Base-by-base conservation (phyloP, 179 eudicot species). In the Pouteria campechiana region DNA sequence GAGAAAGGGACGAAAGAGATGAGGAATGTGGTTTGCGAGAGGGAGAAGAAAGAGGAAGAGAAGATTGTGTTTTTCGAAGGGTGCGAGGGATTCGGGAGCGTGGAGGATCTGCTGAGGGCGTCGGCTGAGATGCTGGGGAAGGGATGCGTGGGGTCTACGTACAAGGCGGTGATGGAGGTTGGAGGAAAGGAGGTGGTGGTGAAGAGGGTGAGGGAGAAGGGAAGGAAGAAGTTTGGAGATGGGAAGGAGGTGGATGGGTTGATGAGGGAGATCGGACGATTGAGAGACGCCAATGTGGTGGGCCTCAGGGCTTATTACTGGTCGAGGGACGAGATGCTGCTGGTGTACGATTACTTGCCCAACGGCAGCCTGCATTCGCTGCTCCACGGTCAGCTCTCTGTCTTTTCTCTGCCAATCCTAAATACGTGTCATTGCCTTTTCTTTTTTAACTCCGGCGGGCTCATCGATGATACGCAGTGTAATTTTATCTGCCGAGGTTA, bases 101-200 rank as follows among this genome's bases (percentile, higher is more conserved):
- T 79, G 48, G 88, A 75, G 1, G 80, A 79, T n/a, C 27, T 79
- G 59, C 67, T 79, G 80, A 73, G 53, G 14, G 88, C 63, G 0
- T 75, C 88, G 4, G 88, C 88, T 3, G 83, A 79, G 57, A 36
- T 79, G 59, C 28, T 79, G 13, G 88, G 88, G 27, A 69, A 72
- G 16, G 88, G 88, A 36, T 61, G 61, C 10, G 32, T 76, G 39
- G 88, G 83, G 61, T 69, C 80, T 29, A 70, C 83, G 0, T 79
- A 79, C 34, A 75, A 69, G 70, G 88, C 77, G 2, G 77, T 61
- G 51, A 48, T 79, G 32, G 83, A 75, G 7, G 63, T 67, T 25
- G 74, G 77, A 15, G 52, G 63, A 61, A 69, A 66, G 21, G n/a
- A n/a, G n/a, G 80, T 79, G 17, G 75, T 72, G 42, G 83, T 75